A percentile compares a stretch with the other conserved stretches of the same genome.
Evolutionary conservation across 495 filamentous ascomycete genomes (phyloP).

Genomic region (Aspergillus indologenus): DNA sequence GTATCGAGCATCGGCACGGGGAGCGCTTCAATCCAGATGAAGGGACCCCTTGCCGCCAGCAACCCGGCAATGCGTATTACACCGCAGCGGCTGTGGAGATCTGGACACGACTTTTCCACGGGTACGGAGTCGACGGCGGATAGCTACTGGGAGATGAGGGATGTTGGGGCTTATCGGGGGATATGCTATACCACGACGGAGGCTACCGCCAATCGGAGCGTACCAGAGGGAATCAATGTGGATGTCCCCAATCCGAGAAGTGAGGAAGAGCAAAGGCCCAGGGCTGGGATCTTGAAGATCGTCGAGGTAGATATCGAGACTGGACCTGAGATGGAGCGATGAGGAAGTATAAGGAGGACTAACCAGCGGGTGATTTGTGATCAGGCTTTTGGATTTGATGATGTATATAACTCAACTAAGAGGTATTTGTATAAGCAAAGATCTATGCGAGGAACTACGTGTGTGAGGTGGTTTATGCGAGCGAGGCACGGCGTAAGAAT

Average conservation of each 20-base stretch:
- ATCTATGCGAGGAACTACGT: too few species aligned
- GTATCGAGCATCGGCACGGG: constrained; percentile 7
- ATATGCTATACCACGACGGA: constrained; percentile 12
- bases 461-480: too few species aligned
- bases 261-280: constrained; percentile 4
- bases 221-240: neutral
- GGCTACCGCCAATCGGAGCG: constrained; percentile 8
- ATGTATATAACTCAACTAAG: too few species aligned
- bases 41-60: neutral
- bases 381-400: too few species aligned
- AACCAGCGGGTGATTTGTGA: too few species aligned
- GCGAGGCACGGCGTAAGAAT: too few species aligned
- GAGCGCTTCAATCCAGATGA: neutral
- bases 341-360: too few species aligned
- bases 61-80: neutral
- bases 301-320: constrained; percentile 28
- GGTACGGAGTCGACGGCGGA: constrained; percentile 1
- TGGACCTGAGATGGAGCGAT: constrained; percentile 7
- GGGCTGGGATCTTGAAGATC: constrained; percentile 24
- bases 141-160: constrained; percentile 6
- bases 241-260: neutral
- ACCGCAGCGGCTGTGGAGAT: neutral
- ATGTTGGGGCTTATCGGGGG: constrained; percentile 13
- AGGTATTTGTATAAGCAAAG: too few species aligned
- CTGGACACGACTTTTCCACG: neutral